Evolutionary conservation across 768 basidiomycete species (phyloP), one percentile per base, ranked within the genome.

Genomic region (Lentinula sp.): DNA sequence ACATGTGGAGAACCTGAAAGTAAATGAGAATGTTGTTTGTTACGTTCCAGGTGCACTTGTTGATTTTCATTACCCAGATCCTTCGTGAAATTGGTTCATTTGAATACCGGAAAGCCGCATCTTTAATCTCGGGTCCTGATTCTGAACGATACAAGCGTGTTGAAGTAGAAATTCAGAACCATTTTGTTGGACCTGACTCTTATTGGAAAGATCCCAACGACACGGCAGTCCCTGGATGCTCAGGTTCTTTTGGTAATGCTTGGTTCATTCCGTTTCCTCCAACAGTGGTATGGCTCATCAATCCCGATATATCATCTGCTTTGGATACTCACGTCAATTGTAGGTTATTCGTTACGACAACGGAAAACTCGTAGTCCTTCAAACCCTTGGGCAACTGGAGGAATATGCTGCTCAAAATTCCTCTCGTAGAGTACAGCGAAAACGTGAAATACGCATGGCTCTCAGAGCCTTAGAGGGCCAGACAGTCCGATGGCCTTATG

Each of bases 261-360:
- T 91, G 88, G 86, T 86, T 87, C 81, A 79, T 90, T 32, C 88
- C 89, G 3, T 92, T 93, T 66, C 90, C 90, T 0, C 87, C 89
- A 0, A 83, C 86, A 0, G 73, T 89, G 58, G 86, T 85, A 64
- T 57, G 78, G n/a, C 18, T 61, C 34, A 40, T 61, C 54, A 16
- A 42, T 58, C 40, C 21, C 16, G 3, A 21, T 28, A 39, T 7
- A 43, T 49, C 23, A 53, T 61, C 59, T 62, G 61, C 49, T 11
- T 6, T 40, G 31, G 21, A 21, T 42, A 56, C 13, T 46, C n/a
- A 59, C 11, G n/a, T 56, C 13, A 7, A 18, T 28, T 9, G 9
- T 10, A 62, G 86, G 83, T 89, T 54, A 78, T 92, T 18, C 82
- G 80, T 7, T 89, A 87, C 64, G 89, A 90, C 64, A 78, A 85